phyloP scores from a whole-genome alignment of 1,284 basidiomycete species.

The Ceratobasidium sp. region DNA sequence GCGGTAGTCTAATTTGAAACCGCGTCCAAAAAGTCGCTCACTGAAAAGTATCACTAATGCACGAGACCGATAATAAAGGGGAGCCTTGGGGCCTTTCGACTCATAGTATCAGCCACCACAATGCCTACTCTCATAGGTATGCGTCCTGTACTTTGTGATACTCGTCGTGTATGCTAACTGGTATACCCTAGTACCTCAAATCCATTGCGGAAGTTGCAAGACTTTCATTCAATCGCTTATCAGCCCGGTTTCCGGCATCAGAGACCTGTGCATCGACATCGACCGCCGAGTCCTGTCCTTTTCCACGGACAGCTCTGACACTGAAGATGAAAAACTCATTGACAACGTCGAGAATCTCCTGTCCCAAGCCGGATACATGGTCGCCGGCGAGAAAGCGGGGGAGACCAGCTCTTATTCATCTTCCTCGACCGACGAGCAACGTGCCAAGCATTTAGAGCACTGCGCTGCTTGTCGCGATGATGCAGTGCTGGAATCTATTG shows the following conservation, averaged over 20 bases:
- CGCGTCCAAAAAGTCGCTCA: not conserved
- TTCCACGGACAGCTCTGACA: not conserved
- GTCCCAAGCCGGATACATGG: slow-evolving; percentile 20
- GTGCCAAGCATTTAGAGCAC: slow-evolving; percentile 27
- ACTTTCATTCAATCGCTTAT: slow-evolving; percentile 22
- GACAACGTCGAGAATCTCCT: slow-evolving; percentile 23
- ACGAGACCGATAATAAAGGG: not conserved
- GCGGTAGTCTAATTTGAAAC: slow-evolving; percentile 1
- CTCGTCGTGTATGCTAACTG: not conserved
- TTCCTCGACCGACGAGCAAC: not conserved
- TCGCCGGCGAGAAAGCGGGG: slow-evolving; percentile 11
- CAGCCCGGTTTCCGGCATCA: slow-evolving; percentile 12
- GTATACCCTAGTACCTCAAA: slow-evolving; percentile 6
- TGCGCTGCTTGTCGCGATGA: slow-evolving; percentile 38
- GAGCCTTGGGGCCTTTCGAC: not conserved
- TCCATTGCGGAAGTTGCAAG: slow-evolving; percentile 36
- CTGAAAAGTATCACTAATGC: slow-evolving; percentile 19
- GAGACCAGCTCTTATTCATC: slow-evolving; percentile 3
- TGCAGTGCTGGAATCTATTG: slow-evolving; percentile 13
- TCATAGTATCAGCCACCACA: not conserved
- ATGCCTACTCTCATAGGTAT: slow-evolving; percentile 26
- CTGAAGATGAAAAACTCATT: slow-evolving; percentile 13
- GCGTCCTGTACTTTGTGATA: not conserved
- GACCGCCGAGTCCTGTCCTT: slow-evolving; percentile 21
- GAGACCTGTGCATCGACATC: slow-evolving; percentile 17